Evolutionary conservation across 1,284 basidiomycete species (phyloP).

Genomic region (Boletus smithii): DNA sequence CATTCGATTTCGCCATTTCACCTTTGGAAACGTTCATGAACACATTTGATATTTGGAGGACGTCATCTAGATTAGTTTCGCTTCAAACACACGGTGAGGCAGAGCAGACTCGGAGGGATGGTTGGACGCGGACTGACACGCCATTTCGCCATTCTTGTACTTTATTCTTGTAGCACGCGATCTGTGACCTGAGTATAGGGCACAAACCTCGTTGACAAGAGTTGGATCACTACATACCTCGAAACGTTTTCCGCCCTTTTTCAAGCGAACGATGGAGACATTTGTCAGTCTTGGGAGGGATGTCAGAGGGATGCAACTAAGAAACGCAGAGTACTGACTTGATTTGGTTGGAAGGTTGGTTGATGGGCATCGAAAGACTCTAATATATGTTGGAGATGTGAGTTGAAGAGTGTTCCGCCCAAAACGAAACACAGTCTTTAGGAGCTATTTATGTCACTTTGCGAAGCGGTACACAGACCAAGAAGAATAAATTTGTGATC

Average conservation of each 20-base stretch:
- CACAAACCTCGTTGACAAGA: not conserved
- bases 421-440: constrained; percentile 8
- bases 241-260: constrained; percentile 96
- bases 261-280: constrained; percentile 92
- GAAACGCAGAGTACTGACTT: constrained; percentile 48
- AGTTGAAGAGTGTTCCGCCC: not conserved
- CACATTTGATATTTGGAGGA: constrained; percentile 95
- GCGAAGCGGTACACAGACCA: not conserved
- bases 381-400: not conserved
- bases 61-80: constrained; percentile 93
- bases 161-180: constrained; percentile 99
- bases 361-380: constrained; percentile 48
- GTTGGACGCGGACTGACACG: constrained; percentile 53
- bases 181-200: constrained; percentile 47
- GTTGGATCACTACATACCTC: constrained; percentile 55
- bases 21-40: constrained; percentile 98
- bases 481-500: constrained; percentile 34
- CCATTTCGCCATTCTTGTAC: constrained; percentile 95
- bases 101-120: not conserved
- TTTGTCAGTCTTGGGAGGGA: constrained; percentile 74
- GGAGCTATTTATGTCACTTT: constrained; percentile 14
- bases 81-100: constrained; percentile 37
- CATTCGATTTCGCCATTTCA: constrained; percentile 84
- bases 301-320: constrained; percentile 3
- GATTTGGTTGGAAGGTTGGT: constrained; percentile 86